Conservation (phyloP, 2,329 filamentous ascomycete genomes). For the Fusarium udum region DNA sequence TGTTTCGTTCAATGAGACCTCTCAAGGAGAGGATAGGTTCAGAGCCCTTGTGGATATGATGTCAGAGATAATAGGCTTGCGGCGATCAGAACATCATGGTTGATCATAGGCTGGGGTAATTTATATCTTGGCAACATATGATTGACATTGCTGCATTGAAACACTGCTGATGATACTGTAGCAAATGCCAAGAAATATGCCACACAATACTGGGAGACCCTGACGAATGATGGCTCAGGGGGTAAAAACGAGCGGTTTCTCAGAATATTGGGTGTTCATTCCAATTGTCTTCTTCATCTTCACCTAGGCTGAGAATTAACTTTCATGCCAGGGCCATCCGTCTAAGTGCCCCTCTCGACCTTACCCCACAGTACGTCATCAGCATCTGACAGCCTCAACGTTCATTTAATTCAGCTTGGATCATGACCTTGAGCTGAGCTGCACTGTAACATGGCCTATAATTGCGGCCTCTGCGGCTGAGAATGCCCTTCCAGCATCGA, state of each 20-base stretch:
- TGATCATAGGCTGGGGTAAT: not conserved
- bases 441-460: not conserved
- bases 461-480: not conserved
- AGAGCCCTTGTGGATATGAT: conserved; percentile 22
- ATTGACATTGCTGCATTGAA: not conserved
- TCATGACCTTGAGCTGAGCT: conserved; percentile 7
- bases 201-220: not conserved
- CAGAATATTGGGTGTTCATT: not conserved
- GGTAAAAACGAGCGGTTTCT: not conserved
- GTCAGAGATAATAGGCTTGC: conserved; percentile 12
- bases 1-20: not conserved
- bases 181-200: not conserved
- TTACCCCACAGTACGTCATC: conserved; percentile 42
- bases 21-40: not conserved
- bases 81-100: not conserved
- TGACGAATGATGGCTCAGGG: not conserved
- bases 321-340: not conserved
- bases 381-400: not conserved
- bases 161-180: not conserved
- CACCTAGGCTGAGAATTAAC: not conserved
- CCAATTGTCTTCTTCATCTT: not conserved
- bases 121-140: not conserved
- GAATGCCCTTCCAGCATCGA: not conserved
- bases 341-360: conserved; percentile 8
- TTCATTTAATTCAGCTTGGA: conserved; percentile 1